phyloP scores from a whole-genome alignment of 2,329 filamentous ascomycete species.

The Scedosporium apiospermum region DNA sequence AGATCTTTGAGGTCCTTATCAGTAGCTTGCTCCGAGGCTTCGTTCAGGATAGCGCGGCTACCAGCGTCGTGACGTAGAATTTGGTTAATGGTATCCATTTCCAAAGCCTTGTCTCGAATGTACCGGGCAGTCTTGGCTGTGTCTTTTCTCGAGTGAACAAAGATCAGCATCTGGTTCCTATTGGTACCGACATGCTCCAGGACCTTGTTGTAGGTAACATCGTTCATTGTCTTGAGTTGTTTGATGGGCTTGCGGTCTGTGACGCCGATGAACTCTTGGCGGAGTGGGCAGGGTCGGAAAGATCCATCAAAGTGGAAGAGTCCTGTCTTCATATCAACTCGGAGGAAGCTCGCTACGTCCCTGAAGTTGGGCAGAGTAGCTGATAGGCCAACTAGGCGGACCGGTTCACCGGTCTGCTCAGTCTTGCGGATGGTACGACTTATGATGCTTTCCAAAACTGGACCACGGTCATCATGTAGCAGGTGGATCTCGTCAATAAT shows the following conservation, averaged over 20 bases:
- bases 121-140: constrained; percentile 96
- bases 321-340: constrained; percentile 75
- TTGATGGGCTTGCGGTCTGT: constrained; percentile 98
- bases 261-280: constrained; percentile 94
- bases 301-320: constrained; percentile 96
- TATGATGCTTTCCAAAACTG: constrained; percentile 93
- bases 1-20: constrained; percentile 89
- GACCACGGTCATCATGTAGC: constrained; percentile 92
- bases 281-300: constrained; percentile 85
- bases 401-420: constrained; percentile 88
- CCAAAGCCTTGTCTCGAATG: constrained; percentile 92
- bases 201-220: constrained; percentile 95
- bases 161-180: constrained; percentile 96
- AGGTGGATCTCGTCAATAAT: constrained; percentile 98
- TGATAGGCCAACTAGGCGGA: constrained; percentile 84
- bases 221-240: constrained; percentile 98
- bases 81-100: constrained; percentile 92
- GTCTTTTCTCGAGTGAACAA: constrained; percentile 96
- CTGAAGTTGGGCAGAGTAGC: constrained; percentile 94
- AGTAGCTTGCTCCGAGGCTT: constrained; percentile 72
- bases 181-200: constrained; percentile 90
- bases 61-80: constrained; percentile 89
- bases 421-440: constrained; percentile 86
- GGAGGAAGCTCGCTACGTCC: constrained; percentile 90
- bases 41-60: constrained; percentile 76